phyloP scores from a whole-genome alignment of 805 yeast genomes.

The Wilhelminamyces savonicus region DNA sequence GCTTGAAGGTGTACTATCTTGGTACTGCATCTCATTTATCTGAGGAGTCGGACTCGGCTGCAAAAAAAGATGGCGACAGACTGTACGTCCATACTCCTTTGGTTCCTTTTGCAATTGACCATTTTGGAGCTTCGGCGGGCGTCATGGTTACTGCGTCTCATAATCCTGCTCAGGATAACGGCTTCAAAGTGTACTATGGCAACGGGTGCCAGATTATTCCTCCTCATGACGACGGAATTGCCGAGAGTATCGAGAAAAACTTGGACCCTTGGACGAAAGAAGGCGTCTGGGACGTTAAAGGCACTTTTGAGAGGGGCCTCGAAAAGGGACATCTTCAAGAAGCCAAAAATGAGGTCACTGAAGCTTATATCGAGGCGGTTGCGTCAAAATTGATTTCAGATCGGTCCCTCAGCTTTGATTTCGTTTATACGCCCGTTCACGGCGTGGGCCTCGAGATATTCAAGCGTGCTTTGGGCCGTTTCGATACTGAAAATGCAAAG shows the following conservation, averaged over 20 bases:
- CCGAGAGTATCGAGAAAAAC: constrained; percentile 53
- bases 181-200: constrained; percentile 88
- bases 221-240: constrained; percentile 78
- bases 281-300: constrained; percentile 41
- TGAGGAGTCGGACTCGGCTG: constrained; percentile 12
- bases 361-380: constrained; percentile 31
- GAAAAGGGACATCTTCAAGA: constrained; percentile 23
- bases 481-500: constrained; percentile 24
- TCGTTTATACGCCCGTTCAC: constrained; percentile 91
- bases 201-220: constrained; percentile 96
- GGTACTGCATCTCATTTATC: constrained; percentile 36
- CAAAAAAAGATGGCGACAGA: constrained; percentile 1
- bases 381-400: constrained; percentile 23
- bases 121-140: constrained; percentile 62
- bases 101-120: constrained; percentile 82
- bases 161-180: constrained; percentile 81
- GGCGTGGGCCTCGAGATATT: constrained; percentile 82
- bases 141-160: constrained; percentile 93
- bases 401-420: constrained; percentile 28
- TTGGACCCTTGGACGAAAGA: constrained; percentile 47
- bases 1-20: constrained; percentile 64
- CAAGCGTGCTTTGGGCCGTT: constrained; percentile 27
- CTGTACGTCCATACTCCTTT: constrained; percentile 72
- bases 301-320: constrained; percentile 25
- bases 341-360: constrained; percentile 37